A percentile compares a stretch with the other conserved stretches of the same genome.
Conservation (phyloP, 2,329 filamentous ascomycete species). For the Zalaria sp. region DNA sequence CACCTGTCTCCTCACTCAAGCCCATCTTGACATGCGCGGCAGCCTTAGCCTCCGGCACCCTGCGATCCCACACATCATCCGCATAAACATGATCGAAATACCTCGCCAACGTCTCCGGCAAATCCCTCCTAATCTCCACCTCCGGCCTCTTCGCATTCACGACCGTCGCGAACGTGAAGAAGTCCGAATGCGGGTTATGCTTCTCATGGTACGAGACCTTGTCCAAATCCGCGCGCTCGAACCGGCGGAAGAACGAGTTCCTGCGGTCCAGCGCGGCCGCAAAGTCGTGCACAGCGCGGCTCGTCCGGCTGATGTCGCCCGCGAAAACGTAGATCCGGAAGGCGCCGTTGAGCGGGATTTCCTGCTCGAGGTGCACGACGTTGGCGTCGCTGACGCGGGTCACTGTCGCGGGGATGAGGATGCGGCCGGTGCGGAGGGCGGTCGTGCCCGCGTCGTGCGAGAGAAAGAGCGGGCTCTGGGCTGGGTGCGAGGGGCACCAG, state of each 20-base stretch:
- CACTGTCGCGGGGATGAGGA: slow-evolving; percentile 66
- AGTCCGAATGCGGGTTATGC: slow-evolving; percentile 71
- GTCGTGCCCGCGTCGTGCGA: slow-evolving; percentile 38
- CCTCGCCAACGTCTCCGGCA: slow-evolving; percentile 56
- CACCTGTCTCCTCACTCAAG: slow-evolving; percentile 56
- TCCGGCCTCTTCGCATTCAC: slow-evolving; percentile 52
- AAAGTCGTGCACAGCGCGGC: slow-evolving; percentile 55
- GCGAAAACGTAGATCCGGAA: slow-evolving; percentile 80
- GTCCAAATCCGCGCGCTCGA: slow-evolving; percentile 46
- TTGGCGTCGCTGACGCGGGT: slow-evolving; percentile 82
- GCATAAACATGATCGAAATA: slow-evolving; percentile 78
- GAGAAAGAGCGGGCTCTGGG: slow-evolving; percentile 55
- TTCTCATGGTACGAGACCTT: slow-evolving; percentile 61
- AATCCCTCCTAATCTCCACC: slow-evolving; percentile 59
- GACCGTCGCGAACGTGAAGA: slow-evolving; percentile 68
- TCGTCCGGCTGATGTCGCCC: slow-evolving; percentile 48
- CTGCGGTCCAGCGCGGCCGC: slow-evolving; percentile 49
- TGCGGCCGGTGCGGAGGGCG: slow-evolving; percentile 57
- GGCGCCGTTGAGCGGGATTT: slow-evolving; percentile 75
- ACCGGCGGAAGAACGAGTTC: slow-evolving; percentile 58
- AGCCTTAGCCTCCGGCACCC: slow-evolving; percentile 54
- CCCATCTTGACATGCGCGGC: slow-evolving; percentile 82
- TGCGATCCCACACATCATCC: slow-evolving; percentile 63
- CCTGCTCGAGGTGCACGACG: slow-evolving; percentile 78
- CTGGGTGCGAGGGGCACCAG: slow-evolving; percentile 62